Base-by-base conservation (phyloP, 73 alveolate species). In the Symbiodinium pilosum region DNA sequence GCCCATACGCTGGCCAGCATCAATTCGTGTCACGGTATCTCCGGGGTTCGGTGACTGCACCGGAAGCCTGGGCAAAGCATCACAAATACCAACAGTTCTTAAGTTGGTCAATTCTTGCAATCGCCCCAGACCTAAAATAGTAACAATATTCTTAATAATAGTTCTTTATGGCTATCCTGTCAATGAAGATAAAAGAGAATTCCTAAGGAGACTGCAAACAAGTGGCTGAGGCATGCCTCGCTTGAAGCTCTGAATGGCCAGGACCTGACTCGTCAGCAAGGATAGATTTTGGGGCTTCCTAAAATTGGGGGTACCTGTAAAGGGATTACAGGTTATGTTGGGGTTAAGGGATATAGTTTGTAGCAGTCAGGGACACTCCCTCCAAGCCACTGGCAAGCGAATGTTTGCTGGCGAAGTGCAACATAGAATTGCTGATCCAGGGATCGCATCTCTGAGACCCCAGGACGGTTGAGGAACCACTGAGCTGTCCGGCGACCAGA, bases 191-290 rank as follows among this genome's bases (percentile, higher is more conserved):
- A n/a, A n/a, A n/a, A n/a, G n/a, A n/a, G n/a, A n/a, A n/a, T n/a
- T n/a, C n/a, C n/a, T n/a, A n/a, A n/a, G n/a, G n/a, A n/a, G n/a
- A n/a, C n/a, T n/a, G n/a, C n/a, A n/a, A n/a, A n/a, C 81, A 64
- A 26, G 81, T n/a, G 81, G 38, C 81, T 64, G 81, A n/a, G 97
- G 97, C 97, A 91, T 69, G 12, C 97, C 97, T 28, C 97, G 71
- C 54, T 91, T 91, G 88, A 91, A 91, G 88, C 97, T 91, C 52
- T 91, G 97, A n/a, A 91, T 91, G 87, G 97, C 77, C 40, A 91
- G 88, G 39, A 91, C 97, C 97, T 91, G 42, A 36, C 39, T 21
- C 32, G 30, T 64, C 77, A 26, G 36, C 40, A 30, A 14, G n/a
- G n/a, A n/a, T n/a, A n/a, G n/a, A n/a, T n/a, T n/a, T n/a, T n/a